Base-by-base conservation (phyloP, 2,329 filamentous ascomycete species). In the Aspergillus fumigatus region DNA sequence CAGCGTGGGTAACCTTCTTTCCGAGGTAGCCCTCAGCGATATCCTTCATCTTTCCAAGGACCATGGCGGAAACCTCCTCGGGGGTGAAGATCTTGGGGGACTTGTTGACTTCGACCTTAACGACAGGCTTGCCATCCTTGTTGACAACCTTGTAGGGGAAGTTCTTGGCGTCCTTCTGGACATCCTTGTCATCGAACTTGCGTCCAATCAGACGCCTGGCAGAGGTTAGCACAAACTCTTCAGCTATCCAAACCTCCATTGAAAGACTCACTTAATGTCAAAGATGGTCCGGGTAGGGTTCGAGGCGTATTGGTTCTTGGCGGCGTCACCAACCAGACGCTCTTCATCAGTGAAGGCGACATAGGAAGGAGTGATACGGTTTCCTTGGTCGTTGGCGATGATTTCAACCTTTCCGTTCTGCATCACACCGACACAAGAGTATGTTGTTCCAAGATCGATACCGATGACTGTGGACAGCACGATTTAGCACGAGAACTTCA, bases 281-380 rank as follows among this genome's bases (percentile, higher is more conserved):
- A 82, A 93, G 73, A 93, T 84, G 53, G 89, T 93, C 72, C 87
- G 85, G 67, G 71, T 78, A 48, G 89, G 90, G 83, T 93, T 93
- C 55, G 86, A 78, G 62, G 89, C 87, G 72, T 89, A 92, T 83
- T 96, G 92, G 81, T 96, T 95, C 88, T 96, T 96, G 71, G 92
- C 92, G 71, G 94, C 91, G 78, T 99, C 94, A 84, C 94, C 94
- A 67, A 99, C 92, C 66, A 99, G 84, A 74, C 94, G 88, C 80
- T 97, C 94, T 63, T 97, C 92, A 70, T 97, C 92, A 77, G 92
- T 97, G 78, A 96, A 96, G 71, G 91, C 92, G 74, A 96, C 92
- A 79, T 94, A 96, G 63, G 91, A 96, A 55, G 92, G 92, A 69
- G 92, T 96, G 68, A 96, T 96, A 82, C 91, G 89, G 86, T 96